Base-by-base conservation (phyloP, 352 stramenopile genomes). In the Phytophthora ramorum region DNA sequence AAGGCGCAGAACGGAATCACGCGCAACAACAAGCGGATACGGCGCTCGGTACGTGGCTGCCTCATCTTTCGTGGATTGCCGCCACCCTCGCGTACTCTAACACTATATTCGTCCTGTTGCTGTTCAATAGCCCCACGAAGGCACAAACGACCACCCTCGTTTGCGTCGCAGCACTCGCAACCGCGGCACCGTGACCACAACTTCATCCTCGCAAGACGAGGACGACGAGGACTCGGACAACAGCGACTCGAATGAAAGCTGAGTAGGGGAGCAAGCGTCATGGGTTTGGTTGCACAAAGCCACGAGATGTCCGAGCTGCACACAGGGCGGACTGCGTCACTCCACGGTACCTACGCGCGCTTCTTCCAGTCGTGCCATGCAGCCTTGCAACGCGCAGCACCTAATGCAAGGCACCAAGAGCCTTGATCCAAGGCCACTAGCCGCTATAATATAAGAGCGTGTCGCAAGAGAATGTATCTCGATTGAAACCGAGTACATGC, bases 101-200 rank as follows among this genome's bases (percentile, higher is more conserved):
- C 47, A 20, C 7, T 4, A 35, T 3, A 48, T 51, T 6, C n/a
- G 1, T 50, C 46, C 24, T 53, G 14, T 44, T 20, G n/a, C 17
- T 47, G 19, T 35, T 24, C 24, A 17, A n/a, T 45, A 75, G 67
- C 62, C 49, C 3, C 61, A 75, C 30, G 62, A 71, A 41, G 45
- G 17, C 14, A 4, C 43, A 2, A 53, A 24, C 20, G 32, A 30
- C 26, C 32, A 53, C 32, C 10, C 37, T n/a, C 38, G 59, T 46
- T 44, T 66, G 34, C 66, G 55, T 51, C 71, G 71, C 38, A 76
- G 67, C 55, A 72, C 48, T 37, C 67, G 67, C 55, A 73, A 20
- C 22, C 58, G 57, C 24, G 41, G 50, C 28, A 48, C 43, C 53
- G 40, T 26, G 4, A 28, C 13, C 16, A 43, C 48, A 7, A 58